These are phyloP conservation scores for Aphanoascus verrucosus DNA, from an alignment of 2,329 filamentous ascomycete genomes.

Conservation along the genomic window DNA sequence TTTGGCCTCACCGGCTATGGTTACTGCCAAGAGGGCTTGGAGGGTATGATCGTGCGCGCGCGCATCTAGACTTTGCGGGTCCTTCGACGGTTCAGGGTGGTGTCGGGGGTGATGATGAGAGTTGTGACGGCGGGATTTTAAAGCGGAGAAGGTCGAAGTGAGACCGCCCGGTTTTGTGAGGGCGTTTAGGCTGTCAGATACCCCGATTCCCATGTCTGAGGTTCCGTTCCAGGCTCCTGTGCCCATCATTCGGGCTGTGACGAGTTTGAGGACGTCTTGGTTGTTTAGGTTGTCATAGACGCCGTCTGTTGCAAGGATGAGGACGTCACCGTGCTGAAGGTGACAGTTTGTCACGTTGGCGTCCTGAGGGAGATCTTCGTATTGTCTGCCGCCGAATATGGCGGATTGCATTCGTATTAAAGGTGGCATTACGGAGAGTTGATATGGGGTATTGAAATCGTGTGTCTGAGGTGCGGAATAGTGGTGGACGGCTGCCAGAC, in stretches of 20 bases:
- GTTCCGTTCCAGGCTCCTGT: constrained; percentile 63
- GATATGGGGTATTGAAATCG: constrained; percentile 94
- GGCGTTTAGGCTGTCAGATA: constrained; percentile 49
- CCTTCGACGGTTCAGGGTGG: neutral
- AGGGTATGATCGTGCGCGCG: constrained; percentile 42
- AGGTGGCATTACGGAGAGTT: constrained; percentile 77
- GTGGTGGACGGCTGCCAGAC: constrained; percentile 73
- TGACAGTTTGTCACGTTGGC: constrained; percentile 66
- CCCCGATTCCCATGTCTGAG: constrained; percentile 48
- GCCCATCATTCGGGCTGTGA: constrained; percentile 64
- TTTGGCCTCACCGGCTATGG: constrained; percentile 74
- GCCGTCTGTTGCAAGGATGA: constrained; percentile 90
- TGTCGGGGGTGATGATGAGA: constrained; percentile 16
- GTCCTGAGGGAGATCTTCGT: constrained; percentile 75
- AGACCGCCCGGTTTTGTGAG: constrained; percentile 43
- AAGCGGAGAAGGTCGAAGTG: constrained; percentile 20
- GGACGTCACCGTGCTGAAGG: constrained; percentile 79
- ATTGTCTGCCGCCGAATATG: constrained; percentile 69
- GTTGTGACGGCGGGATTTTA: constrained; percentile 11
- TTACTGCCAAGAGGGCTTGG: constrained; percentile 66
- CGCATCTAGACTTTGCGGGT: neutral
- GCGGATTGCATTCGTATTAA: constrained; percentile 67
- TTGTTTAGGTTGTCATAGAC: constrained; percentile 93
- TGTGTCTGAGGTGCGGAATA: constrained; percentile 83
- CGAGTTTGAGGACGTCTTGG: constrained; percentile 73